Percentiles rank a stretch among this genome's conserved stretches.
Evolutionary conservation across 495 filamentous ascomycete species (phyloP).

Genomic region (Talaromyces adpressus): DNA sequence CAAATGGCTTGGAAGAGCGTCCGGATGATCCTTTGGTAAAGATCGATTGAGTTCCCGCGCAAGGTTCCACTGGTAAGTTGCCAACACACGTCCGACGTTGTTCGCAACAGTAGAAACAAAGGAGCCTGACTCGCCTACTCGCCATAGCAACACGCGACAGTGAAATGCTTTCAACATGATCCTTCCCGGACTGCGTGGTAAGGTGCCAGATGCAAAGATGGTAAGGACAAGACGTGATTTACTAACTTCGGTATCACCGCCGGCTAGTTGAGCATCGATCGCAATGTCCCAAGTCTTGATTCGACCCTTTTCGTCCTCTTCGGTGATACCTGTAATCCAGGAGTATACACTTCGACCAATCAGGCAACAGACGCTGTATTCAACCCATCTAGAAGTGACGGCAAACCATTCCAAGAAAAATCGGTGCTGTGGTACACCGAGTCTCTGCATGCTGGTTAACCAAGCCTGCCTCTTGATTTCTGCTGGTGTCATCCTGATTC

Average conservation of each 20-base stretch:
- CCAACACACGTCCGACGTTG: constrained; percentile 57
- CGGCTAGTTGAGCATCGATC: constrained; percentile 89
- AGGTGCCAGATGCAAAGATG: constrained; percentile 78
- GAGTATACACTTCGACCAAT: constrained; percentile 73
- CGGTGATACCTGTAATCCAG: constrained; percentile 67
- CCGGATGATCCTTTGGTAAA: constrained; percentile 49
- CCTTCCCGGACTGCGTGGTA: constrained; percentile 74
- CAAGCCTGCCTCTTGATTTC: constrained; percentile 84
- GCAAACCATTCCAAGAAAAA: constrained; percentile 81
- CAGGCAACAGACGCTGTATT: constrained; percentile 71
- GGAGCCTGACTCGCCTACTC: constrained; percentile 57
- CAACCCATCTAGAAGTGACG: constrained; percentile 68
- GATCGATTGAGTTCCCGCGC: constrained; percentile 59
- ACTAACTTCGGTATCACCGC: constrained; percentile 85
- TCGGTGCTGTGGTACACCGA: constrained; percentile 85
- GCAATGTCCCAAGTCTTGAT: constrained; percentile 94
- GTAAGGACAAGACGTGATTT: constrained; percentile 82
- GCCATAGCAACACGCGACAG: constrained; percentile 80
- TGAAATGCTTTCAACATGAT: constrained; percentile 92
- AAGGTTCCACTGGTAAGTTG: constrained; percentile 71
- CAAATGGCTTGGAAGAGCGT: constrained; percentile 71
- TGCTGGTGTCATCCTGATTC: constrained; percentile 65
- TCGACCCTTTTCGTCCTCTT: constrained; percentile 78
- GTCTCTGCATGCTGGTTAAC: constrained; percentile 90
- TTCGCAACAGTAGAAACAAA: constrained; percentile 55